Evolutionary conservation across 768 basidiomycete species (phyloP).

Genomic region (Tricholoma flavovirens): DNA sequence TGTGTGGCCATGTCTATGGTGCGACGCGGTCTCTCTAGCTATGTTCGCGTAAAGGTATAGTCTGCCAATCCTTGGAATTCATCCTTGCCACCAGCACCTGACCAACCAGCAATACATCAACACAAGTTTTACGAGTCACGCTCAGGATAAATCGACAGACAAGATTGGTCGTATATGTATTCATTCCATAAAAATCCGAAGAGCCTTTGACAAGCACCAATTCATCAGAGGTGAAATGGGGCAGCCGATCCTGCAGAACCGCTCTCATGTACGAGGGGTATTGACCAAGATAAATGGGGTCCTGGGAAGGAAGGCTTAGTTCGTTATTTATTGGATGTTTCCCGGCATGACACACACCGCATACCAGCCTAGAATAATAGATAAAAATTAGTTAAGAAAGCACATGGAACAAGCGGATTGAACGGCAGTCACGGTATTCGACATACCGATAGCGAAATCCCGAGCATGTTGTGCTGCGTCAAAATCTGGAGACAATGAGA

Average conservation of each 20-base stretch:
- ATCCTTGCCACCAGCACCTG: conserved; percentile 54
- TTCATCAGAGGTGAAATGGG: conserved; percentile 53
- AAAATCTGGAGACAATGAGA: conserved; percentile 38
- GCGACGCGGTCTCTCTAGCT: too few species aligned
- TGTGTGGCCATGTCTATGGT: too few species aligned
- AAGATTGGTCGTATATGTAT: conserved; percentile 65
- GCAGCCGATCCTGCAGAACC: conserved; percentile 53
- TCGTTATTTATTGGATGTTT: not conserved
- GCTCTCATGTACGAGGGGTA: conserved; percentile 58
- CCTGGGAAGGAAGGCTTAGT: conserved; percentile 25
- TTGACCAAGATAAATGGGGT: conserved; percentile 66
- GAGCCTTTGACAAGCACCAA: conserved; percentile 53
- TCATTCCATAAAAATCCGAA: conserved; percentile 70
- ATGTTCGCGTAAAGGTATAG: conserved; percentile 55
- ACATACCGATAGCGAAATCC: conserved; percentile 61
- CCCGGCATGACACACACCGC: conserved; percentile 37
- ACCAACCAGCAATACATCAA: not conserved
- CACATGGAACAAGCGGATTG: conserved; percentile 1
- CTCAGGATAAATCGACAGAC: conserved; percentile 24
- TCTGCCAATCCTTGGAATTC: conserved; percentile 60
- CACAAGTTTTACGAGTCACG: not conserved
- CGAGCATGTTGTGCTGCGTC: conserved; percentile 67
- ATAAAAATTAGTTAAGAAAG: not conserved
- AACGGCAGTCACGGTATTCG: conserved; percentile 4
- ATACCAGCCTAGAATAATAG: conserved; percentile 43